Evolutionary conservation across 345 rosid genomes (phyloP).

Genomic region (Abelmoschus esculentus): DNA sequence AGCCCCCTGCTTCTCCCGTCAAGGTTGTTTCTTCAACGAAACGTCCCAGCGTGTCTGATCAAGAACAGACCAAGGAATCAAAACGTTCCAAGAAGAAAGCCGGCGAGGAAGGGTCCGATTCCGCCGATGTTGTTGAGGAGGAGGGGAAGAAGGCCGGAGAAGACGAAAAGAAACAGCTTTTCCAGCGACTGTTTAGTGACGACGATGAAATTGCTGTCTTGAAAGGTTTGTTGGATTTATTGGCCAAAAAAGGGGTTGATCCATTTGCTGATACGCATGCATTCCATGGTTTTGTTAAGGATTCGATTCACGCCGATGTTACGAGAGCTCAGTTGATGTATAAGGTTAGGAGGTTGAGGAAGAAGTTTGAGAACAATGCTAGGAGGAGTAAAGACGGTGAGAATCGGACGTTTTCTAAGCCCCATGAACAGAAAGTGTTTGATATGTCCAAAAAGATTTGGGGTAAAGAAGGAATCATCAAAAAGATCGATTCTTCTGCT

Average conservation of each 20-base stretch:
- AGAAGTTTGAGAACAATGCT: slow-evolving; percentile 8
- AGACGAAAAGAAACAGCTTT: neutral
- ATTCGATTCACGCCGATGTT: neutral
- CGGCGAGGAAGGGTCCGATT: neutral
- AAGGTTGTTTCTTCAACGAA: neutral
- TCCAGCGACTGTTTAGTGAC: neutral
- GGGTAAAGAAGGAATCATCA: neutral
- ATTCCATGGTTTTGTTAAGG: neutral
- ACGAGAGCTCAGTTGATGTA: neutral
- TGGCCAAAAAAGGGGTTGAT: neutral
- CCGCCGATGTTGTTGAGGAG: neutral
- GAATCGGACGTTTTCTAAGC: neutral
- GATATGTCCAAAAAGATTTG: slow-evolving; percentile 6
- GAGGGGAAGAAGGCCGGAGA: neutral
- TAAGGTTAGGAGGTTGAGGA: neutral
- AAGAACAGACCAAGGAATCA: neutral
- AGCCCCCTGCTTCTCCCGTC: neutral
- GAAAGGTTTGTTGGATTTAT: neutral
- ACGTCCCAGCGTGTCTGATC: neutral
- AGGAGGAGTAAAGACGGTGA: slow-evolving; percentile 16
- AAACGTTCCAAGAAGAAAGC: slow-evolving; percentile 7
- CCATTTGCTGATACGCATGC: neutral
- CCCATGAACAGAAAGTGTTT: slow-evolving; percentile 21
- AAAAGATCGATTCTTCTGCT: neutral
- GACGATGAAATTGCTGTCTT: neutral